Evolutionary conservation across 2,329 filamentous ascomycete species (phyloP), one percentile per base, ranked within the genome.

Genomic region (Monilinia fructigena): DNA sequence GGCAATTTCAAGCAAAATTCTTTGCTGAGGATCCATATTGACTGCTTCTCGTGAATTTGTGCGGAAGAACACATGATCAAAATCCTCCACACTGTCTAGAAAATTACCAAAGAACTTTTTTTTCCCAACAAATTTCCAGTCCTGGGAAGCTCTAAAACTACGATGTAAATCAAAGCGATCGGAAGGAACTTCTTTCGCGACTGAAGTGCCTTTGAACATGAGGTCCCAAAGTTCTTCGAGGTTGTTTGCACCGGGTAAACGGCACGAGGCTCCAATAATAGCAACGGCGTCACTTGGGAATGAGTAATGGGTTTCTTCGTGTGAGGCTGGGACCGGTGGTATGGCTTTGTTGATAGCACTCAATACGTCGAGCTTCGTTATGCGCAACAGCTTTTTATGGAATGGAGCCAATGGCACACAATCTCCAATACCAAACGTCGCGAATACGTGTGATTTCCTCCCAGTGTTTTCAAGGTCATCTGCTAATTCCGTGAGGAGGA

Each of bases 201-300:
- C 72, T 54, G 72, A 74, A 52, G 71, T 70, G 45, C 90, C 90
- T 76, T 89, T 87, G 74, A 86, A 84, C n/a, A 93, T 81, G 6
- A 92, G 80, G 67, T 91, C 86, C 90, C 90, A 93, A 48, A 93
- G 85, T 64, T 85, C 84, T 65, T 91, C 87, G 67, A 82, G 77
- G 3, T 75, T 78, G 8, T 81, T 81, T 12, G 79, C 75, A 4
- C 82, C 83, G 3, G 83, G 82, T 55, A 85, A 83, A 11, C 82
- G 79, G 55, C 83, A 80, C 11, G 80, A 81, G 68, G 84, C 77
- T 28, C 83, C 83, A 40, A 85, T 75, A 16, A 85, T 76, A 6
- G 82, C 83, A 54, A 85, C 81, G 14, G 76, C 61, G 42, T 65
- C 38, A 18, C 63, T 42, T 23, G 40, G 67, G 35, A 40, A 66